These are phyloP conservation scores for Yueomyces sinensis DNA, from an alignment of 805 yeast species.

Conservation along the genomic window DNA sequence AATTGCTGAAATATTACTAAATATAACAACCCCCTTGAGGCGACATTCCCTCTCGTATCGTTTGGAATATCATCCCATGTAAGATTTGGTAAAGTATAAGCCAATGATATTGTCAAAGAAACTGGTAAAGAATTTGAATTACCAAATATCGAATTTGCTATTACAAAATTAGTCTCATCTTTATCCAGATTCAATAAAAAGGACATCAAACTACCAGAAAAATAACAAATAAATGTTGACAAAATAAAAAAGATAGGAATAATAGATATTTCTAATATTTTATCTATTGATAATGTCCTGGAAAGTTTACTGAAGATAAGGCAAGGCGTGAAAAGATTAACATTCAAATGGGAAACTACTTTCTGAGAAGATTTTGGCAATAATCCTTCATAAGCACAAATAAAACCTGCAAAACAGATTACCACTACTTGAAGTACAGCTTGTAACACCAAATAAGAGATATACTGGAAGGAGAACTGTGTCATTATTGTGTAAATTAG, in stretches of 20 bases:
- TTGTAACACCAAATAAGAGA: conserved; percentile 63
- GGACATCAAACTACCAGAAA: conserved; percentile 46
- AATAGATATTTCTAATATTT: conserved; percentile 65
- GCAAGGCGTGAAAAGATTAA: conserved; percentile 89
- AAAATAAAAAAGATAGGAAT: conserved; percentile 79
- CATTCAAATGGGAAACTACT: conserved; percentile 63
- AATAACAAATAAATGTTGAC: conserved; percentile 63
- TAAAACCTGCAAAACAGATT: conserved; percentile 74
- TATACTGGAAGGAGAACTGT: conserved; percentile 19
- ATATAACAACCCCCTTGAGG: conserved; percentile 66
- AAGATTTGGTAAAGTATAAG: conserved; percentile 62
- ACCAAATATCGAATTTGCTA: conserved; percentile 96
- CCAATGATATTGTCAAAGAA: conserved; percentile 67
- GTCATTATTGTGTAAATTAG: too few species aligned
- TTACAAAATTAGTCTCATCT: conserved; percentile 78
- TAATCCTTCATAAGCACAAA: conserved; percentile 65
- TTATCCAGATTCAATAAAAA: conserved; percentile 43
- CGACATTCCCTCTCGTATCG: conserved; percentile 57
- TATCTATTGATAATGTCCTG: conserved; percentile 52
- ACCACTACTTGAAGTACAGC: conserved; percentile 86
- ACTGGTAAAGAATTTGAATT: conserved; percentile 93
- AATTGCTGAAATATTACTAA: conserved; percentile 67
- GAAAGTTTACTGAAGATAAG: conserved; percentile 78
- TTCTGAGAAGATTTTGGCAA: conserved; percentile 66
- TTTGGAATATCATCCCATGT: conserved; percentile 62